Base-by-base conservation (phyloP, 768 basidiomycete species). In the Porpolomopsis calyptriformis region DNA sequence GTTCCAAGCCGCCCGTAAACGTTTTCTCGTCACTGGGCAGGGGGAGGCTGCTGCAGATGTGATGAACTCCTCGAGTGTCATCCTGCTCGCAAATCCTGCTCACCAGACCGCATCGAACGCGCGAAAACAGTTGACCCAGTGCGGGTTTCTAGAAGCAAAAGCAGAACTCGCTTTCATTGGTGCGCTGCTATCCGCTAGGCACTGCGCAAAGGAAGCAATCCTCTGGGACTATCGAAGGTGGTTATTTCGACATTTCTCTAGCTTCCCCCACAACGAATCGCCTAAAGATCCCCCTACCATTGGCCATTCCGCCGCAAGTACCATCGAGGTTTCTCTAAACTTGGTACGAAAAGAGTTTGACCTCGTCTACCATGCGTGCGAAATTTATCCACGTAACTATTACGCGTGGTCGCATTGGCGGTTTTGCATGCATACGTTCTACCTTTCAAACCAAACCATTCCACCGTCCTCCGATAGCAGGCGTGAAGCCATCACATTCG, bases 171-270 rank as follows among this genome's bases (percentile, higher is more conserved):
- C 46, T 19, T 71, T 72, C 40, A 60, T 69, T 26, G 66, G 60
- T 65, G 19, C 66, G 20, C 60, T 81, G 34, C 65, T 73, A 24
- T 72, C 76, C 19, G 70, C 70, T 35, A 69, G 64, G 4, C 72
- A 78, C 20, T 74, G 69, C 53, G 71, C 75, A 19, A 86, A 84
- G 61, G 73, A 82, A 53, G 77, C 78, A 1, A 70, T 78, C 22
- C 54, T 84, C 22, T 86, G 84, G 84, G 67, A 77, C 50, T 78
- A 86, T 55, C 72, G 84, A 25, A 72, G 75, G 53, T 85, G 82
- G 83, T 65, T 82, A 34, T 65, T 83, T 11, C 53, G 52, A 14
- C 58, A 56, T 36, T 37, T 69, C 25, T 62, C 69, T 39, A 42
- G 60, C 33, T 6, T 27, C 19, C 46, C 52, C 16, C 26, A 38